Base-by-base conservation (phyloP, 306 rosid species). In the Vigna nakashimae region DNA sequence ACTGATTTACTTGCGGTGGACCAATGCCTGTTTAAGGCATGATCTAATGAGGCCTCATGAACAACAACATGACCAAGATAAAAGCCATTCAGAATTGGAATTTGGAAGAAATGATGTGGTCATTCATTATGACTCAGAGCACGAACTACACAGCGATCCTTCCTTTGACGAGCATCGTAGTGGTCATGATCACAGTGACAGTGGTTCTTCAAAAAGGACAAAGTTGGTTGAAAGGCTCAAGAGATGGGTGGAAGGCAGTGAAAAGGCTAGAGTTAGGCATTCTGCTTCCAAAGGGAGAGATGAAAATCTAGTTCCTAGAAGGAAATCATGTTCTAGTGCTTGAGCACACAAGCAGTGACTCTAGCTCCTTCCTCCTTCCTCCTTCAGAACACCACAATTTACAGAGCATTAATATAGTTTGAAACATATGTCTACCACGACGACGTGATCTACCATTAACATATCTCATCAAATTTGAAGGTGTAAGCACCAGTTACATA, bases 221-320 rank as follows among this genome's bases (percentile, higher is more conserved):
- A 93, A 85, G 82, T 81, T 91, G n/a, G 71, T 88, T 59, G 64
- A 52, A 34, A 86, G 79, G 84, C 76, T 89, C 6, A 83, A 76
- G 70, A 80, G 82, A 76, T 89, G 94, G 92, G 88, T 82, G 34
- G 87, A 87, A 82, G 86, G 91, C 1, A 71, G 76, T 71, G 90
- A 86, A 13, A 88, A 87, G 52, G 80, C 62, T 46, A 87, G 64
- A 63, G 77, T 64, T 32, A 42, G 58, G 34, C 79, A 50, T 69
- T 79, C 75, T 67, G 49, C 45, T 68, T 77, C 58, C 2, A 68
- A 62, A 48, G 81, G 50, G 17, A 43, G 69, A 73, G 69, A 74
- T 58, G 85, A 85, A 83, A 76, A 79, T 78, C 63, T 17, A 7
- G 65, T 80, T 58, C 80, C 77, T 63, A 74, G 78, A 32, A 82